These are phyloP conservation scores for Vitis rupestris DNA, from an alignment of 164 flowering plant species.

Conservation along the genomic window DNA sequence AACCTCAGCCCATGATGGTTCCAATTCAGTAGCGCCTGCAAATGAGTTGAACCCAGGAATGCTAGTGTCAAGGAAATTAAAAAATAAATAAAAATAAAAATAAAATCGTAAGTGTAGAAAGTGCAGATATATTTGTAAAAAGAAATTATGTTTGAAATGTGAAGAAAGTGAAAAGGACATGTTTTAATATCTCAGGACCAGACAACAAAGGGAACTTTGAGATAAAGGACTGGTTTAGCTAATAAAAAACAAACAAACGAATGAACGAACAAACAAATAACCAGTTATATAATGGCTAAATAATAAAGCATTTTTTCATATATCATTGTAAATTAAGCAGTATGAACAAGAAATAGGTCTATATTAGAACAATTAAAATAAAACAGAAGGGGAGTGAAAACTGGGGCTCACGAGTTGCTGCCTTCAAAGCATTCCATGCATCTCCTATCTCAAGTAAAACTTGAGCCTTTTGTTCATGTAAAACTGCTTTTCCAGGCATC, in stretches of 20 bases:
- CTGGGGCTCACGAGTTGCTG: slow-evolving; percentile 54
- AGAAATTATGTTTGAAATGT: background rate
- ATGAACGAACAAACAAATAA: background rate
- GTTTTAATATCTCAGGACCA: background rate
- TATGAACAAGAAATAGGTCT: background rate
- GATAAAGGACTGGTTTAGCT: no score
- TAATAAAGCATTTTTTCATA: background rate
- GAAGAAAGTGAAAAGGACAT: background rate
- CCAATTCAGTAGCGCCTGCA: slow-evolving; percentile 83
- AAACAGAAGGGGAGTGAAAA: slow-evolving; percentile 5
- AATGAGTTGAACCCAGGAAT: slow-evolving; percentile 1
- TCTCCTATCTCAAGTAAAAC: slow-evolving; percentile 86
- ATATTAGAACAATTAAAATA: background rate
- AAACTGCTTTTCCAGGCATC: slow-evolving; percentile 63
- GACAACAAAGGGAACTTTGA: background rate
- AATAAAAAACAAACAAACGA: no score
- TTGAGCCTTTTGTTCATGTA: slow-evolving; percentile 96
- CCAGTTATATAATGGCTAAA: background rate
- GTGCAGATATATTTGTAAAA: background rate
- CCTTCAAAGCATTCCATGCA: slow-evolving; percentile 81
- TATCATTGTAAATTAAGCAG: background rate
- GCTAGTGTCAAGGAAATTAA: no score
- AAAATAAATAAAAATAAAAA: no score
- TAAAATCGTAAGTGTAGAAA: background rate
- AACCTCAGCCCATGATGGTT: slow-evolving; percentile 92